Conservation (phyloP, 768 basidiomycete genomes). For the Kwoniella dejecticola region DNA sequence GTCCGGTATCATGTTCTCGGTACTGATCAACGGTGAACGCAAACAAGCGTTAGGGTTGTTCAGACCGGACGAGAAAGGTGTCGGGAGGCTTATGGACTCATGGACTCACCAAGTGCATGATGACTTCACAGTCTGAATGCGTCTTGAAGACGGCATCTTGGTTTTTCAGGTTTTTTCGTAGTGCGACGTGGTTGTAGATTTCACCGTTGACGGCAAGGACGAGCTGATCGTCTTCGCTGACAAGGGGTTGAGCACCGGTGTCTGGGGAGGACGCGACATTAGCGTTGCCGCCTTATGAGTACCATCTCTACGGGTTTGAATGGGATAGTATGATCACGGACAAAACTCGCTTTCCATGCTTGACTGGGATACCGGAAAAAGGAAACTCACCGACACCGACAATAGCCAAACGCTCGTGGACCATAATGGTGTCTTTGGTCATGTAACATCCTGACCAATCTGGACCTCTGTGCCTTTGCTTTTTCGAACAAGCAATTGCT, state of each 20-base stretch:
- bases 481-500: slow-evolving; percentile 83
- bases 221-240: slow-evolving; percentile 78
- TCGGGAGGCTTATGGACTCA: too few relatives aligned
- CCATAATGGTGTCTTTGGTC: slow-evolving; percentile 76
- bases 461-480: slow-evolving; percentile 88
- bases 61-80: too few relatives aligned
- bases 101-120: slow-evolving; percentile 82
- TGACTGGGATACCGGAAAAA: too few relatives aligned
- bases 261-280: slow-evolving; percentile 64
- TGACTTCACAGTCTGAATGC: slow-evolving; percentile 96
- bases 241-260: slow-evolving; percentile 91
- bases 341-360: too few relatives aligned
- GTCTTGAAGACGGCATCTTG: slow-evolving; percentile 80
- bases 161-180: slow-evolving; percentile 68
- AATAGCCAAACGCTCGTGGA: slow-evolving; percentile 94
- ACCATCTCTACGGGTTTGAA: too few relatives aligned
- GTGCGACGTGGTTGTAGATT: slow-evolving; percentile 92
- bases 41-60: too few relatives aligned
- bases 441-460: slow-evolving; percentile 98
- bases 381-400: slow-evolving; percentile 90
- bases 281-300: too few relatives aligned
- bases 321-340: too few relatives aligned
- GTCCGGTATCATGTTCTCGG: slow-evolving; percentile 71
- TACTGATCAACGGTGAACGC: too few relatives aligned
- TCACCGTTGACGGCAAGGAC: slow-evolving; percentile 95